Base-by-base conservation (phyloP, 2,329 filamentous ascomycete genomes). In the Sporothrix pallida region DNA sequence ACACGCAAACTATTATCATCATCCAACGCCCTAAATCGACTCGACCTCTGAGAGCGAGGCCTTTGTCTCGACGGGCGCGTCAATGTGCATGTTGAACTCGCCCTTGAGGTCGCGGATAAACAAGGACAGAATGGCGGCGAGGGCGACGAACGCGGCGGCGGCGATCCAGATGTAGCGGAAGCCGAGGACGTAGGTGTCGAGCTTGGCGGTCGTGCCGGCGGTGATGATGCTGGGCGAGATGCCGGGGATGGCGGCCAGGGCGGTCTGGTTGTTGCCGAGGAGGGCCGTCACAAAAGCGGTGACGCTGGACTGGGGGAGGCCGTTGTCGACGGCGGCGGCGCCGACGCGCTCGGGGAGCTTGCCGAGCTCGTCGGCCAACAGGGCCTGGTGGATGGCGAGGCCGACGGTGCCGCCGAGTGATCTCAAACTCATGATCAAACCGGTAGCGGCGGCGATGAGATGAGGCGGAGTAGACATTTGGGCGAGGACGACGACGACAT, bases 351-450 rank as follows among this genome's bases (percentile, higher is more conserved):
- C 54, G 1, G 54, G 54, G 6, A 56, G 54, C 20, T 56, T 56
- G 1, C 20, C 54, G 54, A 56, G 54, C 20, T 56, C n/a, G 20
- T 56, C 20, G n/a, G 54, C 23, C 7, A 56, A 20, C n/a, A 56
- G 54, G 20, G 54, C 54, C 54, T 56, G 20, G 54, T 56, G 54
- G 54, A 56, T 56, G 20, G 54, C 54, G 20, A 56, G 54, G 54
- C 54, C 54, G 54, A 56, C 54, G n/a, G 54, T 56, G n/a, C 54
- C 54, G 20, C 54, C 54, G n/a, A 56, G 54, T 20, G 54, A 56
- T n/a, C 54, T n/a, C 20, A 56, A n/a, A 12, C 54, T 56, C 54
- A 56, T 56, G 8, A 56, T 56, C 9, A 56, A 20, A 5, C 54
- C 54, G 20, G 54, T 56, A 20, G 54, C 54, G 54, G 54, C 54